Evolutionary conservation across 805 yeast species (phyloP), one percentile per base, ranked within the genome.

Genomic region (Yamadazyma nakazawae): DNA sequence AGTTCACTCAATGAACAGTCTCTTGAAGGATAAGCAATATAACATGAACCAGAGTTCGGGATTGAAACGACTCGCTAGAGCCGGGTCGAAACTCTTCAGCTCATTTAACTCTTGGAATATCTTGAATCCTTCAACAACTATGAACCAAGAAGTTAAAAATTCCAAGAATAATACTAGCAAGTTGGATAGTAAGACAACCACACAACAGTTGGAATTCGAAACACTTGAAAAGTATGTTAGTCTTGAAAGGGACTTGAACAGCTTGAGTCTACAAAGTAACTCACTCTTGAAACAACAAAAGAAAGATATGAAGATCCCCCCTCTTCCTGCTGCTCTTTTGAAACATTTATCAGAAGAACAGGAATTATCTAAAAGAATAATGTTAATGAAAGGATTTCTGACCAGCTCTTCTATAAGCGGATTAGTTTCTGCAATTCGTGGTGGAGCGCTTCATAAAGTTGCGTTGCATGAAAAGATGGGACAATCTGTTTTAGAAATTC

Each of bases 361-460:
- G 9, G 32, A 28, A 13, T 12, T 9, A 13, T 28, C 32, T 14
- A 35, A 53, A 45, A 59, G 74, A 48, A 61, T 68, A 2, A 49
- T 79, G 12, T 59, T 67, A 14, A 47, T 78, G 3, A 58, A 56
- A n/a, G 66, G 70, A 16, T 59, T 80, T 21, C 75, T 80, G 0
- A 45, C 55, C 0, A 55, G 60, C 25, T 70, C 78, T 8, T 81
- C 84, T 8, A 52, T 81, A 8, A 68, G 68, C 18, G 68, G 79
- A 34, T 63, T 85, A 9, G 53, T 86, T 16, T 58, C 79, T 0
- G 85, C 80, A 44, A 66, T 84, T 0, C 68, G 73, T 53, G 91
- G 94, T 1, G 95, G 95, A 0, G 86, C 88, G 0, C 62, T 86
- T 42, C 88, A 84, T 51, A 74, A 71, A 42, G 54, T 83, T 4